Conservation (phyloP, 768 basidiomycete genomes). For the Rhodotorula graminis region DNA sequence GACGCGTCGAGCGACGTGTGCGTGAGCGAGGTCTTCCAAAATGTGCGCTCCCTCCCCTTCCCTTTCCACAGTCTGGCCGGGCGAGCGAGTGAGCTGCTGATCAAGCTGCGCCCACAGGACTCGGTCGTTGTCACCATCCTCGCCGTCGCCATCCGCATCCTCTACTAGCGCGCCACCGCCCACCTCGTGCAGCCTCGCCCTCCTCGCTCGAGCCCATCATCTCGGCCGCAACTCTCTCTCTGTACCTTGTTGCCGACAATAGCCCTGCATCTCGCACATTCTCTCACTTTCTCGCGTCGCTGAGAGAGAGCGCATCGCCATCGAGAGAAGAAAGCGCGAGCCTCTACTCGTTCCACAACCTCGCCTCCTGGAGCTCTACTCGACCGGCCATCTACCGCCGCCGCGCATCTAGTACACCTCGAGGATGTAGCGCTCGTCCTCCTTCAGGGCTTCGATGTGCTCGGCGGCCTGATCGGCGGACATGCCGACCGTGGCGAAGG, state of each 20-base stretch:
- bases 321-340: too few relatives aligned
- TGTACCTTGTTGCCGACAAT: neutral
- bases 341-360: too few relatives aligned
- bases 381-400: too few relatives aligned
- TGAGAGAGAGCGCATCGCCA: too few relatives aligned
- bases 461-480: slow-evolving; percentile 64
- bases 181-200: neutral
- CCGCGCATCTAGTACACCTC: slow-evolving; percentile 58
- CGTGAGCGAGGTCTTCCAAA: slow-evolving; percentile 10
- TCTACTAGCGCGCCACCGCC: neutral
- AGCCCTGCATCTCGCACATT: neutral
- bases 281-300: too few relatives aligned
- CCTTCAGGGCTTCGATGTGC: slow-evolving; percentile 83
- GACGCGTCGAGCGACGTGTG: slow-evolving; percentile 1
- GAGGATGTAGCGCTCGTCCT: slow-evolving; percentile 93
- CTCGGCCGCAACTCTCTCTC: neutral
- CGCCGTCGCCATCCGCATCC: slow-evolving; percentile 5
- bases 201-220: too few relatives aligned
- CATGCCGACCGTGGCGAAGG: slow-evolving; percentile 66
- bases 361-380: neutral
- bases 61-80: neutral
- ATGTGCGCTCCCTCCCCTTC: neutral
- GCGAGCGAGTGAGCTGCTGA: neutral
- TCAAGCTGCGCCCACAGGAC: neutral
- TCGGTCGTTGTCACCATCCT: neutral